Conservation (phyloP, 139 green algal species). For the Zygnema cylindricum region DNA sequence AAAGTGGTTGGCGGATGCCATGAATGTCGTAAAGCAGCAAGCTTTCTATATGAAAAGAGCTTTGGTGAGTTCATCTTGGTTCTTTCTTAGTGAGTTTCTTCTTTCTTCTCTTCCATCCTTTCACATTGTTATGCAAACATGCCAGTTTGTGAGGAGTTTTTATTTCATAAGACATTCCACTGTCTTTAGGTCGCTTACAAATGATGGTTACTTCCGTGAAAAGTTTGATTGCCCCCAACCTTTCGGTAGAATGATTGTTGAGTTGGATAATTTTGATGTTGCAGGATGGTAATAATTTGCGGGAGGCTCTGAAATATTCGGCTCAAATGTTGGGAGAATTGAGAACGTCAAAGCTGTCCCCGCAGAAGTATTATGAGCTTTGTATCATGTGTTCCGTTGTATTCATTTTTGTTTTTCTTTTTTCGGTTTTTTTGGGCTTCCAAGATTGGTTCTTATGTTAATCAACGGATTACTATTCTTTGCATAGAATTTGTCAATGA, state of each 20-base stretch:
- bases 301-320: constrained; percentile 89
- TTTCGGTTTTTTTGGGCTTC: too few relatives aligned
- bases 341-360: constrained; percentile 85
- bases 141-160: too few relatives aligned
- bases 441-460: too few relatives aligned
- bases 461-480: too few relatives aligned
- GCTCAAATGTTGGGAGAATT: constrained; percentile 92
- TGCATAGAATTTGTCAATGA: too few relatives aligned
- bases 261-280: not conserved
- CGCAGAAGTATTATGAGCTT: constrained; percentile 97
- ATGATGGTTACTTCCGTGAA: not conserved
- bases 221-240: not conserved
- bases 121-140: not conserved
- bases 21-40: constrained; percentile 65
- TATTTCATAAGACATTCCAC: not conserved
- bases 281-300: constrained; percentile 93
- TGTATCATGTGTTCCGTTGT: constrained; percentile 71
- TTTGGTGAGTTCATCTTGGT: constrained; percentile 13
- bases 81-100: not conserved
- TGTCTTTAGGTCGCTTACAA: too few relatives aligned
- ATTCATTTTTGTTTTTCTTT: not conserved
- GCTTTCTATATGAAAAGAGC: constrained; percentile 64
- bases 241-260: not conserved
- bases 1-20: constrained; percentile 62
- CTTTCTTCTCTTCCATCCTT: not conserved